Evolutionary conservation across 495 filamentous ascomycete genomes (phyloP).

Genomic region (Penicillium angulare): DNA sequence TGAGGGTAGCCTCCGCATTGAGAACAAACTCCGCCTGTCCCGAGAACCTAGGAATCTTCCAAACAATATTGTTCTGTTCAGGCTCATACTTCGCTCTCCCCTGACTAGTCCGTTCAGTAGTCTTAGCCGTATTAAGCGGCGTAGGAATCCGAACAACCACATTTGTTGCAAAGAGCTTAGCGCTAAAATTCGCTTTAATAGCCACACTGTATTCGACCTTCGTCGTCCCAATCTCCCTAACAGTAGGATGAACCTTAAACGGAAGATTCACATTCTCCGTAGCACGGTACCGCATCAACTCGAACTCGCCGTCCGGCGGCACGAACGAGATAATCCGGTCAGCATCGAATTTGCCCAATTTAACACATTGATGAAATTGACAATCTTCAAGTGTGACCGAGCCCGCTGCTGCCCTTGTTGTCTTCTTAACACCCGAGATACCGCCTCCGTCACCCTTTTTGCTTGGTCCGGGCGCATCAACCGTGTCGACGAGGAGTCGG

Average conservation of each 20-base stretch:
- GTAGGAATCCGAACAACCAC: slow-evolving; percentile 95
- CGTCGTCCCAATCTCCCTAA: slow-evolving; percentile 94
- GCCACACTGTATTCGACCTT: slow-evolving; percentile 99
- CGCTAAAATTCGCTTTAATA: slow-evolving; percentile 93
- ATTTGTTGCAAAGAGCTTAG: slow-evolving; percentile 96
- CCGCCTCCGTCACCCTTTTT: slow-evolving; percentile 39
- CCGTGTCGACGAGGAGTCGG: slow-evolving; percentile 81
- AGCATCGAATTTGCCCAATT: slow-evolving; percentile 93
- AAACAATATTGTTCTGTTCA: slow-evolving; percentile 95
- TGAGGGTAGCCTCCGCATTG: slow-evolving; percentile 88
- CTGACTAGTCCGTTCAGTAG: slow-evolving; percentile 89
- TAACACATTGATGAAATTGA: slow-evolving; percentile 99
- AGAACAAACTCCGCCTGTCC: slow-evolving; percentile 94
- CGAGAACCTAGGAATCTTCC: slow-evolving; percentile 97
- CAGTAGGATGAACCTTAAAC: slow-evolving; percentile 98
- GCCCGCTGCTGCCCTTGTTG: slow-evolving; percentile 91
- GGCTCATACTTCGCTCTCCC: slow-evolving; percentile 99
- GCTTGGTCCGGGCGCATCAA: slow-evolving; percentile 51
- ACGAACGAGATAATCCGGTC: slow-evolving; percentile 98
- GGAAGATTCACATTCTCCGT: slow-evolving; percentile 99
- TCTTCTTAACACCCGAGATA: slow-evolving; percentile 57
- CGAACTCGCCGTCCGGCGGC: slow-evolving; percentile 97
- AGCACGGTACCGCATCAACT: slow-evolving; percentile 99
- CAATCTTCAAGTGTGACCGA: slow-evolving; percentile 97
- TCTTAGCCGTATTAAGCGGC: slow-evolving; percentile 92